Percentiles rank a stretch among this genome's conserved stretches.
Evolutionary conservation across 2,329 filamentous ascomycete genomes (phyloP).

Genomic region (Botrytis medusae): DNA sequence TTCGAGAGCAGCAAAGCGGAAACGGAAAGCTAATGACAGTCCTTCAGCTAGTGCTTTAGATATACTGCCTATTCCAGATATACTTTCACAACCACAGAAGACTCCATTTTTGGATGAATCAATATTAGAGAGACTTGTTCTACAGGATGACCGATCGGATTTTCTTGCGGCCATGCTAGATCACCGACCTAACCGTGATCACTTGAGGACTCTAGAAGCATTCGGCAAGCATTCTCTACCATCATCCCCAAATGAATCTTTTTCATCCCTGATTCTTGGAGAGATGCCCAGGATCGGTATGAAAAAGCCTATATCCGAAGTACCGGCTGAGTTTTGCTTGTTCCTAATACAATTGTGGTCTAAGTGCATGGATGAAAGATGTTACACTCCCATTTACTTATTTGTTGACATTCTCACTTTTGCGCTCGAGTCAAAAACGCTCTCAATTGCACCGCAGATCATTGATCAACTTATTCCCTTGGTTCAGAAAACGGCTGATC

Average conservation of each 20-base stretch:
- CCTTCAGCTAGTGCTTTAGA: slow-evolving; percentile 57
- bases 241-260: slow-evolving; percentile 58
- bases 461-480: slow-evolving; percentile 56
- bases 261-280: slow-evolving; percentile 68
- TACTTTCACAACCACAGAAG: neutral
- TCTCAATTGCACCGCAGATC: slow-evolving; percentile 58
- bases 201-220: slow-evolving; percentile 65
- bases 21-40: slow-evolving; percentile 64
- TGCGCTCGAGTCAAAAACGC: slow-evolving; percentile 61
- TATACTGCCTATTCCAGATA: slow-evolving; percentile 32
- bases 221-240: slow-evolving; percentile 65
- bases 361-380: slow-evolving; percentile 62
- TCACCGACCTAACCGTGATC: slow-evolving; percentile 44
- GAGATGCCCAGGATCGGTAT: slow-evolving; percentile 60
- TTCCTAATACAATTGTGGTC: slow-evolving; percentile 67
- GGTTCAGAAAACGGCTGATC: slow-evolving; percentile 57
- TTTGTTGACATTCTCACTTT: slow-evolving; percentile 65
- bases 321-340: slow-evolving; percentile 62
- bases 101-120: slow-evolving; percentile 36
- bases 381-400: slow-evolving; percentile 62
- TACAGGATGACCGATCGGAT: slow-evolving; percentile 45
- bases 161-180: slow-evolving; percentile 41
- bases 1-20: slow-evolving; percentile 64
- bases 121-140: slow-evolving; percentile 42
- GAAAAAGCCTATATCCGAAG: slow-evolving; percentile 49